phyloP scores from a whole-genome alignment of 352 stramenopile genomes.

The Pelagophyceae sp. region DNA sequence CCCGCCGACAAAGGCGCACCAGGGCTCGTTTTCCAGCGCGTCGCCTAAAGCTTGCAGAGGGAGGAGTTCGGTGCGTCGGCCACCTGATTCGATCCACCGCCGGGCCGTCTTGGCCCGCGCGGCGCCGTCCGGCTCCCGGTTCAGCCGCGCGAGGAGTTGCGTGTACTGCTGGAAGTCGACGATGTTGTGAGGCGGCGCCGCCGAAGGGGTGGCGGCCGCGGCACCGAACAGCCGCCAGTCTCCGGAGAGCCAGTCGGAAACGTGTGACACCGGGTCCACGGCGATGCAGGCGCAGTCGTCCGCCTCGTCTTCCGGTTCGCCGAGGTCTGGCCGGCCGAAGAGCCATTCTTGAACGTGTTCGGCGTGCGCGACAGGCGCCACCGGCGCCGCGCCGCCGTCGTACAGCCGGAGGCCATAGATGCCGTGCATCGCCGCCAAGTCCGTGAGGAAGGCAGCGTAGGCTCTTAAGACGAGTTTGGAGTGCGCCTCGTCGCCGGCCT shows the following conservation, averaged over 20 bases:
- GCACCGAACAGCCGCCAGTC: background rate
- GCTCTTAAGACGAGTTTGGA: background rate
- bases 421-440: background rate
- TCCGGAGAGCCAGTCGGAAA: too few relatives aligned
- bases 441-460: background rate
- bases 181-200: background rate
- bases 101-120: too few relatives aligned
- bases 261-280: too few relatives aligned
- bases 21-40: background rate
- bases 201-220: too few relatives aligned
- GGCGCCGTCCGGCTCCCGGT: background rate
- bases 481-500: background rate
- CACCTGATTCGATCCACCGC: too few relatives aligned
- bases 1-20: background rate
- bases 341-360: background rate
- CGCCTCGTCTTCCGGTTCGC: background rate
- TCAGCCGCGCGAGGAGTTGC: background rate
- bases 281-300: background rate
- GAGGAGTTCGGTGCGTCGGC: too few relatives aligned
- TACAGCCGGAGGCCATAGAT: background rate
- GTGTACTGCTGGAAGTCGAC: background rate
- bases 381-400: background rate
- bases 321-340: background rate
- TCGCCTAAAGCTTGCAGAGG: too few relatives aligned
- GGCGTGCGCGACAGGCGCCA: background rate